Base-by-base conservation (phyloP, 2,329 filamentous ascomycete genomes). In the Fusarium albidum region DNA sequence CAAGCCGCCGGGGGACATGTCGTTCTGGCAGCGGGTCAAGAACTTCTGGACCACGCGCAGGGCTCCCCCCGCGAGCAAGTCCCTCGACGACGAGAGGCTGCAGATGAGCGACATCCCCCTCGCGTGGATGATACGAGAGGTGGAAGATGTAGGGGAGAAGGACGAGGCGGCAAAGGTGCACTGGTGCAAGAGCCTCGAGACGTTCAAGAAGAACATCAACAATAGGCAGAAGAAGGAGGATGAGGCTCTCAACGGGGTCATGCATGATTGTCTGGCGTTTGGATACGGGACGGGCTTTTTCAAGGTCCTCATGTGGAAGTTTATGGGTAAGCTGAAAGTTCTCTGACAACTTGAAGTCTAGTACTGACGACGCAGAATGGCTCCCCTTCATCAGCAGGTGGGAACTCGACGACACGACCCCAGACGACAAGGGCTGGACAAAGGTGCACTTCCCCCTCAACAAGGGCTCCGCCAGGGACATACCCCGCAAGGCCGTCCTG, bases 71-170 rank as follows among this genome's bases (percentile, higher is more conserved):
- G 57, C 72, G 3, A 72, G 62, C 38, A 63, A 58, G 25, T 68
- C 75, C 14, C 51, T 75, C 2, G 52, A 64, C 2, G 40, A 61
- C 0, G 75, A 77, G 15, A 68, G 65, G 0, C 68, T 77, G 32
- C 76, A 78, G 64, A 69, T 82, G 68, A 82, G 79, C 18, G 79
- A 82, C 52, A 73, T 81, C 15, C 74, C 80, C 2, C 69, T 82
- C 1, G 75, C 74, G 9, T 82, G 80, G 80, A 82, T 82, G 80
- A 76, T 82, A 29, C 72, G 74, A 2, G 79, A 82, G 57, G 67
- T 81, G 4, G 71, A 76, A 61, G 73, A 72, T 4, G 41, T 68
- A 11, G 5, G 4, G 4, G 47, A 51, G 14, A 69, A 77, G 7
- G 46, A 63, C 0, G 28, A 44, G 5, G 70, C 9, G 6, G 5